Evolutionary conservation across 352 stramenopile genomes (phyloP), one percentile per base, ranked within the genome.

Genomic region (Pythium angustatum): DNA sequence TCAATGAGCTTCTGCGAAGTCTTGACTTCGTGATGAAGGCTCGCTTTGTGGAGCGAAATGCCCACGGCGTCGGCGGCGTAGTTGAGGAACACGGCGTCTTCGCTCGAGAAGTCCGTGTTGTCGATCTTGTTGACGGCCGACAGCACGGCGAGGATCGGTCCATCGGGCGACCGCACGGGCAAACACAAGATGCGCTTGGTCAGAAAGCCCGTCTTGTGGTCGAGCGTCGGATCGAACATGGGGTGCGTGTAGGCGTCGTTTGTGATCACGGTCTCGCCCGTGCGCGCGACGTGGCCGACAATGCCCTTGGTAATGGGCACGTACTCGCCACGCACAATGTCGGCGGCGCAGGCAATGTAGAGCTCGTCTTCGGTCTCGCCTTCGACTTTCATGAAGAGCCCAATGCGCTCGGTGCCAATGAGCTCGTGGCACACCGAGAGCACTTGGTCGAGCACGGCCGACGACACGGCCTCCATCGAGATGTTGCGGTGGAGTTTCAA

Each of bases 91-190:
- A 91, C 55, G 7, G 82, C 81, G 31, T 91, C 82, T 41, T 91
- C 82, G 21, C 64, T 71, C 3, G 77, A 79, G 33, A 91, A 91
- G 49, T 91, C 82, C 22, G 78, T 85, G 31, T 71, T 72, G 47
- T 91, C 82, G n/a, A 85, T 73, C 60, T 91, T 91, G 61, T 91
- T 91, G 30, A 87, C 77, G 17, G 82, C 82, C 28, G 79, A 85
- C 38, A 91, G 67, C 7, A 91, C 82, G 5, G 82, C 82, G 14
- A 89, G 54, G 36, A 87, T 91, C 6, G 47, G 59, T 27, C 79
- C 78, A 15, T 89, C 80, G 14, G 82, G 78, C 27, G 77, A 76
- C 17, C 79, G 81, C 9, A 91, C 82, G 0, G 82, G 79, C 3
- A 88, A 51, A 57, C 82, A 91, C 50, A 91, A 64, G 15, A 91